Conservation (phyloP, 495 filamentous ascomycete genomes). For the Talaromyces stipitatus region DNA sequence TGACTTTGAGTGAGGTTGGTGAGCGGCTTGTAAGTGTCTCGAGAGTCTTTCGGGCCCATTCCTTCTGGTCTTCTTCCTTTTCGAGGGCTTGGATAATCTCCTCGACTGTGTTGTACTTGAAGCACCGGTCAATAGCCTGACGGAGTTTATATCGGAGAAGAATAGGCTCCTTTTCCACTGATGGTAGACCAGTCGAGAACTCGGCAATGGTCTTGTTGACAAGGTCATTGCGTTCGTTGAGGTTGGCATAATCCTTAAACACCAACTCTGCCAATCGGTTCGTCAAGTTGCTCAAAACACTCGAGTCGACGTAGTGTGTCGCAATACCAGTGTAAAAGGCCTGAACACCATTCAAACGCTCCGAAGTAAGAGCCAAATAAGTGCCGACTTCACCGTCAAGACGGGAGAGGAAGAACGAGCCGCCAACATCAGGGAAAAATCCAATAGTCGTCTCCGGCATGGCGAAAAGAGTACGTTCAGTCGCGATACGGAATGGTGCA, state of each 20-base stretch:
- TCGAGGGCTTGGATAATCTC: constrained; percentile 63
- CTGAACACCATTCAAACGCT: constrained; percentile 71
- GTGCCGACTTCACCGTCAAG: constrained; percentile 79
- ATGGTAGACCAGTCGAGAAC: constrained; percentile 72
- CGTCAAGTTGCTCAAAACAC: constrained; percentile 70
- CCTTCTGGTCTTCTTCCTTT: constrained; percentile 43
- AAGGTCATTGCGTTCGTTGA: constrained; percentile 53
- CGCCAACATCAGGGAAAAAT: constrained; percentile 97
- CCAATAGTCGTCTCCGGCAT: constrained; percentile 99
- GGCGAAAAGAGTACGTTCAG: constrained; percentile 87
- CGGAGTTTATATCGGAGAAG: constrained; percentile 57
- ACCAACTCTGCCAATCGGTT: constrained; percentile 78
- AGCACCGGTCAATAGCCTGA: constrained; percentile 77
- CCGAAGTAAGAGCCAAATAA: constrained; percentile 85
- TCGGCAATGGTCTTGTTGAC: constrained; percentile 85
- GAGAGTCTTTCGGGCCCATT: constrained; percentile 72
- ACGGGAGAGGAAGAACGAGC: constrained; percentile 86
- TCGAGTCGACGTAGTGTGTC: constrained; percentile 92
- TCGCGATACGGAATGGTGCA: constrained; percentile 92
- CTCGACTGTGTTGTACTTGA: constrained; percentile 54
- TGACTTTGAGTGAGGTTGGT: constrained; percentile 76
- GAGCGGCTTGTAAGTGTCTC: constrained; percentile 64
- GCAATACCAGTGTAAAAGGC: constrained; percentile 76
- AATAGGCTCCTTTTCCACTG: constrained; percentile 53
- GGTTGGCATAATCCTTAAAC: constrained; percentile 65